A percentile compares a stretch with the other conserved stretches of the same genome.
These are phyloP conservation scores for Scutellaria minor DNA, from an alignment of 257 asterid genomes.

Conservation along the genomic window DNA sequence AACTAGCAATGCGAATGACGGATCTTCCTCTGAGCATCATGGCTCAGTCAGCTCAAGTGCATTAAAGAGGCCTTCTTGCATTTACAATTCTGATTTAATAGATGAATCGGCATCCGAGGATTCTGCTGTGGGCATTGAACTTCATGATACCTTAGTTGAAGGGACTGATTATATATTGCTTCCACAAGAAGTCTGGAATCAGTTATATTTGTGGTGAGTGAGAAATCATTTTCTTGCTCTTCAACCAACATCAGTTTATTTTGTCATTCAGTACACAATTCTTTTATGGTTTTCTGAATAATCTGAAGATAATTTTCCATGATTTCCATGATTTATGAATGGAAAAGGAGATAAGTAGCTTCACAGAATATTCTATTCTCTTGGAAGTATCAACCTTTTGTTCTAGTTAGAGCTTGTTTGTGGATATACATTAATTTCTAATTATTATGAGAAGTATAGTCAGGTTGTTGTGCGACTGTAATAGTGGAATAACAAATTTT, in stretches of 20 bases:
- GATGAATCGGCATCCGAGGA: constrained; percentile 66
- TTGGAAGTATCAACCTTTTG: neutral
- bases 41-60: constrained; percentile 50
- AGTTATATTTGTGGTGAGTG: constrained; percentile 77
- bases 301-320: constrained; percentile 3
- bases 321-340: constrained; percentile 22
- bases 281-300: neutral
- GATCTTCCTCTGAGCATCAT: constrained; percentile 70
- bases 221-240: constrained; percentile 21
- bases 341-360: constrained; percentile 10
- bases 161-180: constrained; percentile 98
- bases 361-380: neutral
- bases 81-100: constrained; percentile 83
- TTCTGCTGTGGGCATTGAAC: constrained; percentile 69
- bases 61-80: constrained; percentile 72
- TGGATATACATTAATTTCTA: neutral
- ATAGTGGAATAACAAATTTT: constrained; percentile 8
- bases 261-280: neutral
- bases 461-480: neutral
- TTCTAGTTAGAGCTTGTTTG: neutral
- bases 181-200: constrained; percentile 88
- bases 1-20: constrained; percentile 52
- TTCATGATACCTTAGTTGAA: constrained; percentile 91
- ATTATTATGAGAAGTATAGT: constrained; percentile 5
- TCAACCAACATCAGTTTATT: constrained; percentile 11